Evolutionary conservation across 2,329 filamentous ascomycete species (phyloP).

Genomic region (Exophiala spinifera): DNA sequence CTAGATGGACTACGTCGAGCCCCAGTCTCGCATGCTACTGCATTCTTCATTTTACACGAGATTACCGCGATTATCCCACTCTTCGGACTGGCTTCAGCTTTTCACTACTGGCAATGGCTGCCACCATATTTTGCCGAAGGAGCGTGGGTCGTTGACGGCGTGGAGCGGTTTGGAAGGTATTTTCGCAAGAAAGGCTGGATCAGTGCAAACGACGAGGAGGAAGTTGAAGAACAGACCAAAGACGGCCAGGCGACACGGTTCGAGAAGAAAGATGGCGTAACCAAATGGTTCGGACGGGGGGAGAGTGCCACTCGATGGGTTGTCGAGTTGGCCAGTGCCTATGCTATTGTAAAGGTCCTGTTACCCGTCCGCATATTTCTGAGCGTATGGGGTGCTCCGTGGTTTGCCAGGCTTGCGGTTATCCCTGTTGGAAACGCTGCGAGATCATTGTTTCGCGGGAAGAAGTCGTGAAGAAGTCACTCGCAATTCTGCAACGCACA

Average conservation of each 20-base stretch:
- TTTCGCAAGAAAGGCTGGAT: conserved; percentile 81
- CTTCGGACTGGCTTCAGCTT: conserved; percentile 67
- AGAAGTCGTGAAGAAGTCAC: conserved; percentile 19
- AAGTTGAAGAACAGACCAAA: conserved; percentile 42
- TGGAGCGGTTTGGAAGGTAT: conserved; percentile 73
- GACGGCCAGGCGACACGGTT: conserved; percentile 8
- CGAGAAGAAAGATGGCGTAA: conserved; percentile 5
- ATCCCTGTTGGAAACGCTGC: conserved; percentile 44
- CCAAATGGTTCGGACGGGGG: conserved; percentile 32
- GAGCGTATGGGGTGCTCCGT: conserved; percentile 87
- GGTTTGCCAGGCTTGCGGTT: conserved; percentile 73
- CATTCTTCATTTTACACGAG: conserved; percentile 90
- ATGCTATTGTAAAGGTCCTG: conserved; percentile 82
- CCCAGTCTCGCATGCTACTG: conserved; percentile 75
- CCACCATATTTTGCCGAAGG: conserved; percentile 58
- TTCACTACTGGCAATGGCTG: conserved; percentile 76
- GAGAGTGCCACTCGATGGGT: conserved; percentile 53
- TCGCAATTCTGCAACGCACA: not conserved
- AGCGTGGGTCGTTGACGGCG: conserved; percentile 57
- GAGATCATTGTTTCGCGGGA: conserved; percentile 39
- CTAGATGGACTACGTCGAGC: conserved; percentile 60
- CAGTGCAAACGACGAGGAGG: conserved; percentile 48
- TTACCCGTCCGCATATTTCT: conserved; percentile 71
- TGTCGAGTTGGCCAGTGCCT: conserved; percentile 77
- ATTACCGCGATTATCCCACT: conserved; percentile 81